Conservation (phyloP, 1,284 basidiomycete species). For the Inonotus obliquus region DNA sequence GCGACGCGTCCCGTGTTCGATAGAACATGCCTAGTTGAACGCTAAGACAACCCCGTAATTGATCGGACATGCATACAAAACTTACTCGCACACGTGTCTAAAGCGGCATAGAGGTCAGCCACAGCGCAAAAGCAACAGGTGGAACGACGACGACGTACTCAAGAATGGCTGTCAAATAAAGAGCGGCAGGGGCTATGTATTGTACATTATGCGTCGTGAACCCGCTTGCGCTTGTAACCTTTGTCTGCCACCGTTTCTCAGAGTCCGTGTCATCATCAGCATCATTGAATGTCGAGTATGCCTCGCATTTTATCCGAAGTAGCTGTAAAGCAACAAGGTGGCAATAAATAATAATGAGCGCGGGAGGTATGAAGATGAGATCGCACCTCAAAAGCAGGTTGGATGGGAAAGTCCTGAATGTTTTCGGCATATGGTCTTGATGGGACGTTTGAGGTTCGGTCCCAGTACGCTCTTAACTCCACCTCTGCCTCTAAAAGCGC, state of each 20-base stretch:
- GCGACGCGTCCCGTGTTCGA: conserved; percentile 80
- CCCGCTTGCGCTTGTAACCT: conserved; percentile 42
- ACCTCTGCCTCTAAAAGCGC: conserved; percentile 90
- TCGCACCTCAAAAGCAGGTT: conserved; percentile 72
- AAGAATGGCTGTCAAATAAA: conserved; percentile 89
- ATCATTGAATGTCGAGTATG: conserved; percentile 80
- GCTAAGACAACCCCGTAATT: conserved; percentile 15
- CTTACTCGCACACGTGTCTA: conserved; percentile 83
- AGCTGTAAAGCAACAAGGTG: conserved; percentile 40
- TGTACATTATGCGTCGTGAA: conserved; percentile 45
- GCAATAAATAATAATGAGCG: neutral
- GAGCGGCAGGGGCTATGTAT: conserved; percentile 75
- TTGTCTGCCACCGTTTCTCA: conserved; percentile 55
- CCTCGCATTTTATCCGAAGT: conserved; percentile 76
- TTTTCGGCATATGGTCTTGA: conserved; percentile 39
- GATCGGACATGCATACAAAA: conserved; percentile 23
- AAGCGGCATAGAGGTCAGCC: conserved; percentile 8
- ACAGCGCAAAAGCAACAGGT: conserved; percentile 11
- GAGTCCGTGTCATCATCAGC: conserved; percentile 67
- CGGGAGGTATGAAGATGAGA: neutral
- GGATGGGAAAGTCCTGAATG: conserved; percentile 53
- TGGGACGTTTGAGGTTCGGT: conserved; percentile 46
- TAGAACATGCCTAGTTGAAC: conserved; percentile 64
- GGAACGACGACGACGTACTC: conserved; percentile 57
- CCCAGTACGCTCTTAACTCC: conserved; percentile 82